Base-by-base conservation (phyloP, 352 stramenopile species). In the Phytophthora ohioensis region DNA sequence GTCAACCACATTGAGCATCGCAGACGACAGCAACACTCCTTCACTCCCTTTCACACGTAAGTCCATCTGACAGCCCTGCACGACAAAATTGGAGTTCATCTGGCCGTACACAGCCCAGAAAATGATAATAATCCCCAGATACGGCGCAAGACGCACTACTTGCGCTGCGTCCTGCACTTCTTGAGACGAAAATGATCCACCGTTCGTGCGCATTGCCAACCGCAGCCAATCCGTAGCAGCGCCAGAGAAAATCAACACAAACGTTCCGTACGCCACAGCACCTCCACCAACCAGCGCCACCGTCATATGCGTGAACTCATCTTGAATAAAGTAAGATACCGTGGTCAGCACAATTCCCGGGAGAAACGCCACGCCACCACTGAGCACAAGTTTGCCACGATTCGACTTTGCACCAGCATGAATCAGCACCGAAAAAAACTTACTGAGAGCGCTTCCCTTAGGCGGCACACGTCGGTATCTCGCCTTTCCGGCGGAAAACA, bases 31-130 rank as follows among this genome's bases (percentile, higher is more conserved):
- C 54, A 97, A 61, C 48, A 88, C 46, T 13, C 34, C 30, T 27
- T 72, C 67, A 27, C 71, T 71, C 3, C 73, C 63, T 52, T 82
- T 66, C 4, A 96, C 53, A 5, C 89, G 88, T 39, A 98, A 69
- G 48, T 98, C 91, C 91, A 98, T 97, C 67, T 97, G 91, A 58
- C 92, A 98, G 42, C 90, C 92, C 67, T 96, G 90, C 3, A 95
- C 72, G 41, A 93, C 80, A 57, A 95, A 96, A 63, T 96, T 95
- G 46, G 89, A 92, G 48, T 71, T 84, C 78, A 92, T 90, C 72
- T 96, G 88, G 17, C 77, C 87, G 73, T 96, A 95, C 9, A 94
- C 85, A 1, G 85, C 84, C 86, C 88, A 95, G 64, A 97, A 97
- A 31, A 93, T 81, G 60, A 97, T 92, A 59, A 95, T 88, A 10